Conservation (phyloP, 2,329 filamentous ascomycete genomes). For the Calonectria multiphialidica region DNA sequence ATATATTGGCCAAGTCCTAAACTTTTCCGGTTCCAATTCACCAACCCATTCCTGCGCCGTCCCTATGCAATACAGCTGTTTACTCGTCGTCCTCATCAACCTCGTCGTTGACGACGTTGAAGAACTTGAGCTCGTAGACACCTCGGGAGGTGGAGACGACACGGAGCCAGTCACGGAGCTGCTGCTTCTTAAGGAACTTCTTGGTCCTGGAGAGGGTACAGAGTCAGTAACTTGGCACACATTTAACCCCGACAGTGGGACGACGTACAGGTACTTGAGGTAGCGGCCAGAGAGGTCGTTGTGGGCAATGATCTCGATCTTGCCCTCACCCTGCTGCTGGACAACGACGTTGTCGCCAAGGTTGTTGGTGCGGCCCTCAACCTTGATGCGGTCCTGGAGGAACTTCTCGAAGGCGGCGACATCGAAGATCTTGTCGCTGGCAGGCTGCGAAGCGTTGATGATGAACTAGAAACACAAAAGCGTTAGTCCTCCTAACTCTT, state of each 20-base stretch:
- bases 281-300: conserved; percentile 98
- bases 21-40: conserved; percentile 46
- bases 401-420: conserved; percentile 99
- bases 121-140: conserved; percentile 99
- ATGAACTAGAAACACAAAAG: conserved; percentile 75
- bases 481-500: conserved; percentile 26
- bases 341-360: conserved; percentile 94
- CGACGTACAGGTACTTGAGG: conserved; percentile 97
- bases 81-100: conserved; percentile 99
- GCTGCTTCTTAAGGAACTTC: conserved; percentile 99
- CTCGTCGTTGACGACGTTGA: conserved; percentile 99
- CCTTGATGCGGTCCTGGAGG: conserved; percentile 99
- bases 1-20: conserved; percentile 46
- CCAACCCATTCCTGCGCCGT: conserved; percentile 47
- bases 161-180: conserved; percentile 99
- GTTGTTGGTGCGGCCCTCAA: conserved; percentile 98
- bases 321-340: conserved; percentile 92
- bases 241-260: background rate
- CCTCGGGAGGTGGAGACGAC: conserved; percentile 98
- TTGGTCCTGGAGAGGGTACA: conserved; percentile 77
- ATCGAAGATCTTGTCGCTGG: conserved; percentile 99
- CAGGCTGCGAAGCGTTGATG: conserved; percentile 99
- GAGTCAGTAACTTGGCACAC: background rate
- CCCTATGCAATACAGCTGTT: conserved; percentile 53
- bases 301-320: conserved; percentile 97